Evolutionary conservation across 495 filamentous ascomycete species (phyloP), one percentile per base, ranked within the genome.

Genomic region (Neurospora sp.): DNA sequence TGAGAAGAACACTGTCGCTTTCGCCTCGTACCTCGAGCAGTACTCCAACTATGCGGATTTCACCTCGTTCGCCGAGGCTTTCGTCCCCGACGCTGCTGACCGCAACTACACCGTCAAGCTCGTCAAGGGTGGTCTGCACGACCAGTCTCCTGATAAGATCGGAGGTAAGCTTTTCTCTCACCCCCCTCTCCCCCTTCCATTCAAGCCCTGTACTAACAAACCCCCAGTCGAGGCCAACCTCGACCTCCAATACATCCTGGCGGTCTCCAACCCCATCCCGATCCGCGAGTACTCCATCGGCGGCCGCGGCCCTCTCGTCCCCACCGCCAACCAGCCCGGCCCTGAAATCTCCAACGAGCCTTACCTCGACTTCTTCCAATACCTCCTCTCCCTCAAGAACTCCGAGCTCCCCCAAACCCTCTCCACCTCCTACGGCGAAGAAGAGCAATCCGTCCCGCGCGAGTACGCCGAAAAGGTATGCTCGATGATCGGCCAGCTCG

Each of bases 391-490:
- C 6, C 78, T 76, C 18, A 59, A 74, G 18, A 77, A 83, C 71
- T 44, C 76, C 12, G 83, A 89, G 9, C 85, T 97, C 11, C 93
- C 93, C 1, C 89, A 91, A 73, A 89, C 92, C 14, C 88, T 97
- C 73, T 90, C 91, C 42, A 93, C 89, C 59, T 93, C 90, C 0
- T 97, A 96, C 79, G 92, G 92, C 48, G 93, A 95, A 75, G 88
- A 94, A 69, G 93, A 97, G 79, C 82, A 94, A 82, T 91, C 88
- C 5, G 87, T 96, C 0, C 92, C 92, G 0, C 77, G 84, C 41
- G 79, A 84, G 1, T 96, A 94, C 76, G 89, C 92, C 54, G 82
- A 83, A 59, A 86, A 84, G 46, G 91, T 93, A 5, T 96, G 93
- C 84, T 88, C 91, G 78, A 87, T 92, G 79, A 83, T 85, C 74